Evolutionary conservation across 257 asterid genomes (phyloP).

Genomic region (Mentha longifolia): DNA sequence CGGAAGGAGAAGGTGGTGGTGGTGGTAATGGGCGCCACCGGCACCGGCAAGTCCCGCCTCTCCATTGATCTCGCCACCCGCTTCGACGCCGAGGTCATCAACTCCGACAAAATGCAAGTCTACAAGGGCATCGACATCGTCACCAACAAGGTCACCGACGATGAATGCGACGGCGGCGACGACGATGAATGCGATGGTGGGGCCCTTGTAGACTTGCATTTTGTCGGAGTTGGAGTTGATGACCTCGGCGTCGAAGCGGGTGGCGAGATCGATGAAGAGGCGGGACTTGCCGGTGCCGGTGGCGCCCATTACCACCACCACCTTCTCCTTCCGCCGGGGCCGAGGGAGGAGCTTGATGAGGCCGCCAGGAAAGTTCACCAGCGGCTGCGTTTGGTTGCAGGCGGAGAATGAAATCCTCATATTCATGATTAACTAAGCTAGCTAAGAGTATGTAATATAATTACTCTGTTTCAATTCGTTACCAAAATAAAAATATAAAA

Average conservation of each 20-base stretch:
- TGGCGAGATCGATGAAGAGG: constrained; percentile 77
- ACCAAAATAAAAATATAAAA: no score
- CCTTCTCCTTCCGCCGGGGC: constrained; percentile 66
- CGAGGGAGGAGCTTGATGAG: no score
- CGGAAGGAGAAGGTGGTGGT: constrained; percentile 79
- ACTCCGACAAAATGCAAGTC: constrained; percentile 84
- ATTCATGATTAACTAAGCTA: neutral
- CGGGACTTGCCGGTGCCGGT: constrained; percentile 90
- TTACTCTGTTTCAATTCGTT: constrained; percentile 17
- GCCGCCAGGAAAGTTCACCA: constrained; percentile 60
- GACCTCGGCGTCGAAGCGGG: constrained; percentile 63
- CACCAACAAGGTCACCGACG: constrained; percentile 68
- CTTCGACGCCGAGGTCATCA: constrained; percentile 69
- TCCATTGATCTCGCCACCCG: constrained; percentile 75
- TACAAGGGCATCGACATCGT: constrained; percentile 57
- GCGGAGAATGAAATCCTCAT: constrained; percentile 47
- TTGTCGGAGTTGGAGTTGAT: constrained; percentile 84
- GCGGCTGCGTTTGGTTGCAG: constrained; percentile 54
- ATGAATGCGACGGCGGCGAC: constrained; percentile 59
- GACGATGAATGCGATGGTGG: no score
- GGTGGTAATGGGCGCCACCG: constrained; percentile 79
- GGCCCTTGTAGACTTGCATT: constrained; percentile 75
- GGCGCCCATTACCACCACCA: constrained; percentile 72
- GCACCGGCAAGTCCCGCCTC: constrained; percentile 84
- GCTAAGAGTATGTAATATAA: no score